Percentiles rank a stretch among this genome's conserved stretches.
These are phyloP conservation scores for Xylaria venustula DNA, from an alignment of 495 filamentous ascomycete genomes.

Conservation along the genomic window DNA sequence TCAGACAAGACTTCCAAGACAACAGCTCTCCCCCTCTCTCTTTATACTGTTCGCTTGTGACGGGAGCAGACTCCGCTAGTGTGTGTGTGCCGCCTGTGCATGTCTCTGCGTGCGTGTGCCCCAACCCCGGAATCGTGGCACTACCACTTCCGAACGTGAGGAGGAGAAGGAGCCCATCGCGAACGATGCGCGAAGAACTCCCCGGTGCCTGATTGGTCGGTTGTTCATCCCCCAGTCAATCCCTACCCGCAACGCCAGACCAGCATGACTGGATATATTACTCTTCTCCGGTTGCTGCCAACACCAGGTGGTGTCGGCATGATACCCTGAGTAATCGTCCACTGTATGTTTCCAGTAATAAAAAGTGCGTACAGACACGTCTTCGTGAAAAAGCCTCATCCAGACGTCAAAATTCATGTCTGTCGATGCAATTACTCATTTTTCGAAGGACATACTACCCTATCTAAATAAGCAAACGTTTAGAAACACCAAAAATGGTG, in stretches of 20 bases:
- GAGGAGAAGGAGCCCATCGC: background rate
- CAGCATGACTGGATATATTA: constrained; percentile 13
- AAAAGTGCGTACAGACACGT: background rate
- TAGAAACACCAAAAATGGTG: background rate
- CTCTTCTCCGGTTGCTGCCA: background rate
- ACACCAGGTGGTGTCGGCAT: background rate
- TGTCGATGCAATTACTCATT: background rate
- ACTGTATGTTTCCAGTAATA: background rate
- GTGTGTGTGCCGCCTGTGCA: constrained; percentile 14
- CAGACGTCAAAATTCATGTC: background rate
- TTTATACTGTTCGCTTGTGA: constrained; percentile 4
- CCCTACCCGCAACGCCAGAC: constrained; percentile 2
- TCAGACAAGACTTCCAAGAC: too few species aligned
- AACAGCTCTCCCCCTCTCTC: background rate
- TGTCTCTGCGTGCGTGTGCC: background rate
- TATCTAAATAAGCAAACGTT: background rate
- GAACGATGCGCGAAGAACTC: background rate
- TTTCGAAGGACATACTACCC: background rate
- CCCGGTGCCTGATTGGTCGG: background rate
- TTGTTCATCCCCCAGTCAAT: background rate
- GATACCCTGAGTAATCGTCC: background rate
- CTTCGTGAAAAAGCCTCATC: background rate
- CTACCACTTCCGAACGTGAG: constrained; percentile 9
- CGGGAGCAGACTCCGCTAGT: constrained; percentile 16
- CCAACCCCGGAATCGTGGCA: background rate